These are phyloP conservation scores for Pholiota adiposa DNA, from an alignment of 1,284 basidiomycete species.

Conservation along the genomic window DNA sequence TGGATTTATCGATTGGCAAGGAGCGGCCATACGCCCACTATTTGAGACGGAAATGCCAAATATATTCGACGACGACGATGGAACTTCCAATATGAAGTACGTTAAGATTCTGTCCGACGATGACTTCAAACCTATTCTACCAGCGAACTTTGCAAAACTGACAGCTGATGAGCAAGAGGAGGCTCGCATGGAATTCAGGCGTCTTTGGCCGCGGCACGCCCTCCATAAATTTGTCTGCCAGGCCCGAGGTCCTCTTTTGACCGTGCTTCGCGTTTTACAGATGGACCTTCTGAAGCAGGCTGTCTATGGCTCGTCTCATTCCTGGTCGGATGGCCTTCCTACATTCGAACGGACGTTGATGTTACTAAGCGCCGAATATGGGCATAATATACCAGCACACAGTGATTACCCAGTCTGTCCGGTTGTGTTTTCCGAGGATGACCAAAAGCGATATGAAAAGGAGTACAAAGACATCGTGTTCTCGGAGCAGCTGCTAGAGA, in stretches of 20 bases:
- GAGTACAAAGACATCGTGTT: background rate
- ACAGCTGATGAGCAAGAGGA: background rate
- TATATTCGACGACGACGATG: background rate
- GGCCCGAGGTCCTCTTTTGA: background rate
- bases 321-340: slow-evolving; percentile 4
- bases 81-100: background rate
- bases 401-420: background rate
- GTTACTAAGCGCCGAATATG: background rate
- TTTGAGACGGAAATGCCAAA: slow-evolving; percentile 7
- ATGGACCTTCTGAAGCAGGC: background rate
- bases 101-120: background rate
- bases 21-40: slow-evolving; percentile 9
- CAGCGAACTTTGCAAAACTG: background rate
- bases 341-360: slow-evolving; percentile 4
- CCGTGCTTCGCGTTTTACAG: background rate
- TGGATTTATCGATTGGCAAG: slow-evolving; percentile 13
- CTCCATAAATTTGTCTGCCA: background rate
- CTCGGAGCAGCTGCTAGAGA: background rate
- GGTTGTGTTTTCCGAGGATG: background rate
- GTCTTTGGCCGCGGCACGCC: background rate
- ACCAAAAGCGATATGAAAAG: background rate
- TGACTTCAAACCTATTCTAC: background rate
- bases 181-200: background rate
- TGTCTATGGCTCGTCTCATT: slow-evolving; percentile 1
- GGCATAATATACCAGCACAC: background rate